Percentiles rank a stretch among this genome's conserved stretches.
Conservation (phyloP, 176 grass and related monocot species). For the Oropetium thomaeum region DNA sequence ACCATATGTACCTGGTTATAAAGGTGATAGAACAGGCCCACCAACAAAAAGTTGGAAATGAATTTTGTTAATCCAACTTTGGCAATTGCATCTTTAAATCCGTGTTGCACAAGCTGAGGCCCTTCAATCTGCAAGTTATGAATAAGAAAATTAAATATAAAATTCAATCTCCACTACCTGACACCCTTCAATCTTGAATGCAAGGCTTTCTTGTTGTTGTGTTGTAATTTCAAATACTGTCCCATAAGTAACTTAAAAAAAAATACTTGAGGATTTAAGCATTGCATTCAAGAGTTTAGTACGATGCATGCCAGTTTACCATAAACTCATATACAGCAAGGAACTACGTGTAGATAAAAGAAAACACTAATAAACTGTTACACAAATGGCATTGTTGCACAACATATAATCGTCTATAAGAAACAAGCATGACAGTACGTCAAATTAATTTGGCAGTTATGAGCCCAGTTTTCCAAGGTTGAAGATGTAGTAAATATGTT, state of each 20-base stretch:
- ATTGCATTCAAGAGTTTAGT: not conserved
- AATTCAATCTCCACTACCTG: not conserved
- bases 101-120: slow-evolving; percentile 66
- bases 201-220: not conserved
- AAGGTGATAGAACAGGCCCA: slow-evolving; percentile 90
- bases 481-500: not conserved
- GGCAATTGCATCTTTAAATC: slow-evolving; percentile 68
- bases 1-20: slow-evolving; percentile 78
- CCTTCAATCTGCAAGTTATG: slow-evolving; percentile 63
- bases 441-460: not conserved
- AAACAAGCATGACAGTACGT: not conserved
- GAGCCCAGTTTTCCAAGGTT: not conserved
- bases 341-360: not conserved
- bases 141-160: slow-evolving; percentile 5
- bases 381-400: not conserved
- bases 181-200: not conserved
- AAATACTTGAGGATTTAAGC: not conserved
- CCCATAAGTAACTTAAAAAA: slow-evolving; percentile 1
- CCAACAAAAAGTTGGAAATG: slow-evolving; percentile 69
- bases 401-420: slow-evolving; percentile 18
- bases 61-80: slow-evolving; percentile 74
- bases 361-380: not conserved
- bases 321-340: slow-evolving; percentile 1
- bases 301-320: not conserved
- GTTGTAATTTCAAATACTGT: not conserved